A percentile compares a stretch with the other conserved stretches of the same genome.
Evolutionary conservation across 331 rosid genomes (phyloP).

Genomic region (Stylosanthes scabra): DNA sequence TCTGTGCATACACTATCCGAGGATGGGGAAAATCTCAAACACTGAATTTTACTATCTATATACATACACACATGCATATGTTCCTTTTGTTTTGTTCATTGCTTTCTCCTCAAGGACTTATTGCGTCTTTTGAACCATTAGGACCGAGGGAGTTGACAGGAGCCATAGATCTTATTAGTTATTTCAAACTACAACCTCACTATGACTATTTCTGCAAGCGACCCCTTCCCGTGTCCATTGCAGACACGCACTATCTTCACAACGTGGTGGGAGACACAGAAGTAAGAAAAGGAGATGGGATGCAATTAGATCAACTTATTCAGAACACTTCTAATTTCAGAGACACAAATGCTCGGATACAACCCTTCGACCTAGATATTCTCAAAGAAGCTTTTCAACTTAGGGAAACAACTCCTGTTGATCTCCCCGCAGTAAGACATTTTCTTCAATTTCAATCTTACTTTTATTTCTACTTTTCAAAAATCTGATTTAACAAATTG

Average conservation of each 20-base stretch:
- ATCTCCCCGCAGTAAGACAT: constrained; percentile 80
- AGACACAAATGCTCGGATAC: constrained; percentile 80
- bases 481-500: no score
- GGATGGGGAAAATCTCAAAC: constrained; percentile 20
- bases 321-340: constrained; percentile 68
- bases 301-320: constrained; percentile 96
- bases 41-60: neutral
- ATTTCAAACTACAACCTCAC: constrained; percentile 85
- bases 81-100: neutral
- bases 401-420: constrained; percentile 78
- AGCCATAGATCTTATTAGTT: constrained; percentile 90
- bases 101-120: constrained; percentile 1
- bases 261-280: constrained; percentile 97
- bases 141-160: constrained; percentile 98
- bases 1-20: neutral
- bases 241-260: constrained; percentile 90
- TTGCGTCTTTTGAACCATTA: constrained; percentile 38
- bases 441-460: constrained; percentile 26
- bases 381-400: constrained; percentile 93
- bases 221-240: constrained; percentile 83
- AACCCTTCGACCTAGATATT: constrained; percentile 80
- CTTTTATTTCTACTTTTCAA: neutral
- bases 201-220: constrained; percentile 97
- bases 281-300: constrained; percentile 97
- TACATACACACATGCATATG: neutral